Conservation (phyloP, 2,329 filamentous ascomycete species). For the Botrytis hyacinthi region DNA sequence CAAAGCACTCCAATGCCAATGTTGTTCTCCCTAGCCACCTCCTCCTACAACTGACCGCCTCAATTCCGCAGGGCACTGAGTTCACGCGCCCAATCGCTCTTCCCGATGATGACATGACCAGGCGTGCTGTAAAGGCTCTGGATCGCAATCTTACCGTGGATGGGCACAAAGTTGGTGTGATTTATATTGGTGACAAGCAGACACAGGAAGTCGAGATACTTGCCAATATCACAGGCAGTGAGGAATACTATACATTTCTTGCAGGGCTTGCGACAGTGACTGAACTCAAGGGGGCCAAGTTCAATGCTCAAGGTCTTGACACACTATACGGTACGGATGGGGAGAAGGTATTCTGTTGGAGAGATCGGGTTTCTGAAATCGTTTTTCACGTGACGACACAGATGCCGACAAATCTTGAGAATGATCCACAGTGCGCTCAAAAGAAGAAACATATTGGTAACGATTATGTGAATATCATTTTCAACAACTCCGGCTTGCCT, state of each 20-base stretch:
- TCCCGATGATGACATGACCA: slow-evolving; percentile 54
- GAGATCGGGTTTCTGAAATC: slow-evolving; percentile 90
- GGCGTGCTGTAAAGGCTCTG: slow-evolving; percentile 73
- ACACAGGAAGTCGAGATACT: slow-evolving; percentile 80
- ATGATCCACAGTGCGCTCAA: slow-evolving; percentile 70
- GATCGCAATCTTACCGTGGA: slow-evolving; percentile 89
- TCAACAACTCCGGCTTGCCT: slow-evolving; percentile 89
- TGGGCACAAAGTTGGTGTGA: slow-evolving; percentile 90
- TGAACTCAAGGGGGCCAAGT: slow-evolving; percentile 74
- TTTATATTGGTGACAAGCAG: slow-evolving; percentile 89
- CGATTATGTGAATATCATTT: slow-evolving; percentile 96
- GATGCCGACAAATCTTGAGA: slow-evolving; percentile 85
- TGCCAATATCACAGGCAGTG: slow-evolving; percentile 79
- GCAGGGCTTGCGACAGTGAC: slow-evolving; percentile 79
- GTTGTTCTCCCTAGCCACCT: slow-evolving; percentile 72
- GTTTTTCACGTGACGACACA: slow-evolving; percentile 95
- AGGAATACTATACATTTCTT: slow-evolving; percentile 84
- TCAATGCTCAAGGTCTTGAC: slow-evolving; percentile 92
- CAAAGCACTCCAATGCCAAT: slow-evolving; percentile 52
- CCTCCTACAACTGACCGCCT: slow-evolving; percentile 66
- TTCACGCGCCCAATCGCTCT: slow-evolving; percentile 69
- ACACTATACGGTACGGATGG: slow-evolving; percentile 75
- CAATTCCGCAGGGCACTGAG: slow-evolving; percentile 57
- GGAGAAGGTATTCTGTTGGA: slow-evolving; percentile 88
- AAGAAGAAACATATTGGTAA: slow-evolving; percentile 98